Percentiles rank a stretch among this genome's conserved stretches.
Conservation (phyloP, 2,329 filamentous ascomycete species). For the Aspergillus felis region DNA sequence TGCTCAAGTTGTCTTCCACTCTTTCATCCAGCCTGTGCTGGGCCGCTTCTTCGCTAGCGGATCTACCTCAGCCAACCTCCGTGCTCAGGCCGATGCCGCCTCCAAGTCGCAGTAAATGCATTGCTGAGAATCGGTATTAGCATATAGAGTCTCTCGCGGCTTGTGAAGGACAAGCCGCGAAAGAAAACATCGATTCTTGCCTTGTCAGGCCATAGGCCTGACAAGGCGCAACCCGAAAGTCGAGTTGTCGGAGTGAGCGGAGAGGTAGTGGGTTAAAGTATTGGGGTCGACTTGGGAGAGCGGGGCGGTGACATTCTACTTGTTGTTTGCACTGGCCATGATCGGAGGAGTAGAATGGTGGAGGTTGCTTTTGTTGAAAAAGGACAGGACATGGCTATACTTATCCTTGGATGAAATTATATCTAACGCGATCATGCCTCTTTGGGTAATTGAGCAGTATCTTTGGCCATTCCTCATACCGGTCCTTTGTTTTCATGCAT, state of each 20-base stretch:
- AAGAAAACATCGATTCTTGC: slow-evolving; percentile 17
- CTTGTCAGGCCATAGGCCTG: slow-evolving; percentile 1
- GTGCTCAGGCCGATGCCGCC: slow-evolving; percentile 77
- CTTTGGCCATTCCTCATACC: not conserved
- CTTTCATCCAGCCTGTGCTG: slow-evolving; percentile 86
- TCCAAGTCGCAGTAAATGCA: slow-evolving; percentile 52
- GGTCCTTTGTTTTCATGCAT: not conserved
- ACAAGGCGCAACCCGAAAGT: not conserved
- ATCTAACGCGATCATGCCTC: slow-evolving; percentile 17
- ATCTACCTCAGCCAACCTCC: slow-evolving; percentile 80
- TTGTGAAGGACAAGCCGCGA: slow-evolving; percentile 9
- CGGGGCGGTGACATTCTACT: slow-evolving; percentile 4
- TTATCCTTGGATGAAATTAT: slow-evolving; percentile 9
- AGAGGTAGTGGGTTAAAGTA: not conserved
- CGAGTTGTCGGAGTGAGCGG: not conserved
- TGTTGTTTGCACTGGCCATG: slow-evolving; percentile 11
- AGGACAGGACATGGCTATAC: slow-evolving; percentile 5
- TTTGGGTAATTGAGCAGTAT: slow-evolving; percentile 18
- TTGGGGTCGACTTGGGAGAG: not conserved
- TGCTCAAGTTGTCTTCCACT: slow-evolving; percentile 94
- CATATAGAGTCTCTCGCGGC: slow-evolving; percentile 7
- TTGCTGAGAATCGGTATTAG: slow-evolving; percentile 17
- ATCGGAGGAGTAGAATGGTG: slow-evolving; percentile 11
- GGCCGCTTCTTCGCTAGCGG: slow-evolving; percentile 80
- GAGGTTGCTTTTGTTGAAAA: slow-evolving; percentile 5